Evolutionary conservation across 768 basidiomycete species (phyloP), one percentile per base, ranked within the genome.

Genomic region (Amanita fuliginea): DNA sequence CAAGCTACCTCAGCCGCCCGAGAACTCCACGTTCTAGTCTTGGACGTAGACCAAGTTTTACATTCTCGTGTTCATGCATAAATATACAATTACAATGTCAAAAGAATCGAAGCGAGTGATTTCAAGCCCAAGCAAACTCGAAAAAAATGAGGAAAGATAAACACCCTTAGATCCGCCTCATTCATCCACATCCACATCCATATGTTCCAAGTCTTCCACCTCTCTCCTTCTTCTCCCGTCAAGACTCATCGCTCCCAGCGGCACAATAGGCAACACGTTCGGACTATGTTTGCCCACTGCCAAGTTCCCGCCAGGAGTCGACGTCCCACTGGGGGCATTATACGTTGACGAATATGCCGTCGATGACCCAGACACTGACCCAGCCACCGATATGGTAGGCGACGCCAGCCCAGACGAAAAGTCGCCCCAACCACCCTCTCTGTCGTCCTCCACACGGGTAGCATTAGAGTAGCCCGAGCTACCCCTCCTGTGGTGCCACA

Each of bases 1-100:
- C 57, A 98, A 98, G 70, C 75, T 94, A 33, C 88, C 92, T 30
- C 96, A 99, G 67, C 96, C 96, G 2, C 79, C 85, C 14, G 96
- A 99, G 62, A 92, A 92, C 54, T 81, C 75, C 53, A 76, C 60
- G 40, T 89, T 88, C 67, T 83, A 60, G 57, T 26, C 24, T 2
- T 11, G 18, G 13, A 46, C 14, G 6, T 43, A 9, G 9, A 26
- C 13, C 26, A 26, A 26, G 26, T 26, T 21, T 18, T 24, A 41
- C 41, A 21, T 19, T 42, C 4, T 42, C 14, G 28, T 41, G 16
- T 10, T 41, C 21, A 19, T 40, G 39, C 41, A 43, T 43, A 43
- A n/a, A 43, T 43, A 28, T 32, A 32, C 32, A 32, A 13, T 28
- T 43, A 43, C 42, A 43, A 6, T 40, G 28, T 43, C 16, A 28